Evolutionary conservation across 2,329 filamentous ascomycete genomes (phyloP), one percentile per base, ranked within the genome.

Genomic region (Curvularia verruculosa): DNA sequence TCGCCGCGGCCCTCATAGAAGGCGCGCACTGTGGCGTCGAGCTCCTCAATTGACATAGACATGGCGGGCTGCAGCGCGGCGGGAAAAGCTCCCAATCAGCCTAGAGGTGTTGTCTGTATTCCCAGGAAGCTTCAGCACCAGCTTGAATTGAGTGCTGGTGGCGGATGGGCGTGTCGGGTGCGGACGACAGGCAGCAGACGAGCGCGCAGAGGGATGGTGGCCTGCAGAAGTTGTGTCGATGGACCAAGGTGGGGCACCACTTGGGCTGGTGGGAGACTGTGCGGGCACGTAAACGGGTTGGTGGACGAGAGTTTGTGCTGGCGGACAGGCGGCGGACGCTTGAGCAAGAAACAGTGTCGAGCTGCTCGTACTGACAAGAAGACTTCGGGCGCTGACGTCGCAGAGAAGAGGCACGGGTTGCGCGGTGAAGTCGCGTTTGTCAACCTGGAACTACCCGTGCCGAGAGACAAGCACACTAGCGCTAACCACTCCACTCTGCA

Each of bases 1-100:
- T 97, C 92, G 71, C 95, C 95, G 79, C 94, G 90, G 77, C 93
- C 93, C 82, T 98, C 94, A 76, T 96, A 99, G 81, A 99, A 98
- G 82, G 91, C 88, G 78, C 91, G 93, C 84, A 98, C 94, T 68
- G 92, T 95, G 79, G 85, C 89, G 86, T 99, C 95, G 83, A 99
- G 88, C 87, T 99, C 95, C 79, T 90, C 87, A 80, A 99, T 94
- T 73, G 90, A 85, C 77, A 86, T 80, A 71, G 85, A 85, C 85
- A 88, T 88, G 64, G 63, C 76, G 75, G 66, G 69, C 64, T 56
- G 67, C 62, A 66, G 64, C 60, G 66, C 66, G 58, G 61, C 55
- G 71, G 69, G 70, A 71, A 65, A 63, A 65, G 72, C 71, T 72
- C 71, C 72, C 72, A 64, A 60, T 65, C 62, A 68, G 70, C 63